Base-by-base conservation (phyloP, 768 basidiomycete genomes). In the Trametopsis cervina region DNA sequence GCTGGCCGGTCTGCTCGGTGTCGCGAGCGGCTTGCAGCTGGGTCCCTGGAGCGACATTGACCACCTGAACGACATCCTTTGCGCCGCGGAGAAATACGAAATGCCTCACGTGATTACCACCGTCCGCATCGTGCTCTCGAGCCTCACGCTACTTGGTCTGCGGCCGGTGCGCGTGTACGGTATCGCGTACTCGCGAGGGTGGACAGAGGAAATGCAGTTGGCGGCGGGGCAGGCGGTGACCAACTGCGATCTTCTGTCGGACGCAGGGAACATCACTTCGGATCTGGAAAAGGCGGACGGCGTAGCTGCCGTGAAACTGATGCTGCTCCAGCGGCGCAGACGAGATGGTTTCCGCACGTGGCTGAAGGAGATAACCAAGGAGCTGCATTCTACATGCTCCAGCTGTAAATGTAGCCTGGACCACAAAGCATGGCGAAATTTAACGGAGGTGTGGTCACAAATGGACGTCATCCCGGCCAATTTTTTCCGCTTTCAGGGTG, bases 151-250 rank as follows among this genome's bases (percentile, higher is more conserved):
- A 10, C 72, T 75, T 51, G 66, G 71, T n/a, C 55, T 57, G 9
- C 64, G 70, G 10, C 74, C 77, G 1, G 54, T 78, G 15, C 69
- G 73, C 17, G 62, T 76, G 9, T 77, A 76, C 47, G 71, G 65
- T 1, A 62, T 78, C 37, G 66, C 73, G 6, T 67, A 68, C 17
- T 66, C 66, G 26, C 69, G 66, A 45, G 69, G 66, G 5, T 76
- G 75, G 73, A 63, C 62, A 36, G 66, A 71, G 38, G 75, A 76
- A 55, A 66, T 69, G 4, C 63, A 63, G 51, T 47, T 68, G 7
- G 73, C 75, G 2, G 66, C 74, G 3, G 61, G 65, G 17, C 56
- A 65, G 33, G 74, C 76, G 7, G 57, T 78, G 17, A 57, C 77
- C 20, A 54, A 54, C 15, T 52, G 73, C 12, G 61, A 70, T 44